Base-by-base conservation (phyloP, 176 grass and related monocot species). In the Dactylis glomerata region DNA sequence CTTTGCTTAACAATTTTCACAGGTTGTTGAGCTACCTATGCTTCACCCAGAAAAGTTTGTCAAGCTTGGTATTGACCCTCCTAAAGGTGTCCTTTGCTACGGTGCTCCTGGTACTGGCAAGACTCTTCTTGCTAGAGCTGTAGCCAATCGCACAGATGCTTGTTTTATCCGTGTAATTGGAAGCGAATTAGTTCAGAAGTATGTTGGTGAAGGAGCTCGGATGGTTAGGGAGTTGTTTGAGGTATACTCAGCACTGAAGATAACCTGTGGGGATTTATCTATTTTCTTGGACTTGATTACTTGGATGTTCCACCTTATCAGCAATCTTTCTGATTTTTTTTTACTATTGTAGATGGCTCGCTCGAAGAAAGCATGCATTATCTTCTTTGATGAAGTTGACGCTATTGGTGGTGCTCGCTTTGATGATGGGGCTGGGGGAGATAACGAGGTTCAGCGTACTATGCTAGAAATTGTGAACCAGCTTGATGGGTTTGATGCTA, bases 381-480 rank as follows among this genome's bases (percentile, higher is more conserved):
- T 98, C 19, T 98, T 98, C 77, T 98, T 98, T 73, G 95, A 98
- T 61, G 95, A 98, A 88, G 91, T 98, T 89, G 95, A 98, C 74
- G 95, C 95, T 3, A 98, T 98, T 86, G 95, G 95, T 69, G 95
- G 95, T 83, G 95, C 95, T 55, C 95, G 95, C 12, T 98, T 98
- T 73, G 92, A 98, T 90, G 95, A 95, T 83, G 92, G 95, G 5
- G 92, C 91, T 84, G 95, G 95, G 52, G 92, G 95, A 0, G 95
- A 98, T 69, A 98, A 95, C 20, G 92, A 95, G 71, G 95, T 97
- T 14, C 95, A 97, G 64, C 90, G 95, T 32, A 98, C 91, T 12
- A 98, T 98, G 95, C 88, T 98, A 49, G 95, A 98, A 91, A 98
- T 98, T 32, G 95, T 98, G 10, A 98, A 98, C 68, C 95, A 98